Conservation (phyloP, 139 green algal species). For the Chlorella ohadii region DNA sequence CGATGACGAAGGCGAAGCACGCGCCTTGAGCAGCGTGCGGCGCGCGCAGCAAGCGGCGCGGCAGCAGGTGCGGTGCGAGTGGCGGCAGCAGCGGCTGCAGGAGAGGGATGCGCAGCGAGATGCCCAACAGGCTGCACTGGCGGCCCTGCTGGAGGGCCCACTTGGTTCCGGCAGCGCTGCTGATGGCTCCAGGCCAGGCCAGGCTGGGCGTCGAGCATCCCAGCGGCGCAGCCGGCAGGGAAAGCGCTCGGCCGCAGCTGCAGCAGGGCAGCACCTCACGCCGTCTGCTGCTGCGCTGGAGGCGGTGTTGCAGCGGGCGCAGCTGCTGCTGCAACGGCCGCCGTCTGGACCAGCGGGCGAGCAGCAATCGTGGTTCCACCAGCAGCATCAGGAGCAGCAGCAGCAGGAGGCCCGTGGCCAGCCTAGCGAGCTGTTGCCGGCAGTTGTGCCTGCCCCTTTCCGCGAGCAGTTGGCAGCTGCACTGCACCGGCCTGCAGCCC, state of each 20-base stretch:
- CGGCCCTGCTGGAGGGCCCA: too few relatives aligned
- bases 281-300: not conserved
- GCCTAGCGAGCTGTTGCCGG: not conserved
- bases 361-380: not conserved
- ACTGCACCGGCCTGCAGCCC: not conserved
- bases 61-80: not conserved
- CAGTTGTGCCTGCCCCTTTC: not conserved
- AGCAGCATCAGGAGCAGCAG: not conserved
- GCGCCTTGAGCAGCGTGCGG: not conserved
- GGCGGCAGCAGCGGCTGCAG: not conserved
- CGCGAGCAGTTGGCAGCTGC: not conserved
- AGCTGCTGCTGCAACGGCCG: conserved; percentile 12
- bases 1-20: not conserved
- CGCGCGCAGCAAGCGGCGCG: not conserved
- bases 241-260: not conserved
- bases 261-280: not conserved
- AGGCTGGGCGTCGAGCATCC: too few relatives aligned
- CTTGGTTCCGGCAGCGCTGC: too few relatives aligned
- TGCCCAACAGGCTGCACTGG: too few relatives aligned
- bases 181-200: not conserved
- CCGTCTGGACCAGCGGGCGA: not conserved
- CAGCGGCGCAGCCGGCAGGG: not conserved
- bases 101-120: not conserved
- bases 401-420: not conserved
- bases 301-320: not conserved